Evolutionary conservation across 129 eudicot species (phyloP).

Genomic region (Rutidosis leptorrhynchoides): DNA sequence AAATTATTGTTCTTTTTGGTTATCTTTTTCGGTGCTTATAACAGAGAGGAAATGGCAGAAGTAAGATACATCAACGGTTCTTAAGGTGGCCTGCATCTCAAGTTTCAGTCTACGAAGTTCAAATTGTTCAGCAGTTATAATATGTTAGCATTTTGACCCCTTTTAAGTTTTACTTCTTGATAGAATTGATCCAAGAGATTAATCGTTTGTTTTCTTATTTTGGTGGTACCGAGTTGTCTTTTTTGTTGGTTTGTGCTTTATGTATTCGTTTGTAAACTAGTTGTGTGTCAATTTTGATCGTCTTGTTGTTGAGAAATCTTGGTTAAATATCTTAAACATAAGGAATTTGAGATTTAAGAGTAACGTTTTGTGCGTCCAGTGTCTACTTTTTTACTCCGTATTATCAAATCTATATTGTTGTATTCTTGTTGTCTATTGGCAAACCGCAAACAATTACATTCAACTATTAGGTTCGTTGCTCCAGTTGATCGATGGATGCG

Average conservation of each 20-base stretch:
- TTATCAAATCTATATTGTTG: no score
- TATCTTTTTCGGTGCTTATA: conserved; percentile 9
- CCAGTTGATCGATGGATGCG: no score
- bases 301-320: neutral
- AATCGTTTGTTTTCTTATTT: neutral
- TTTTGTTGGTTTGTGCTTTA: conserved; percentile 5
- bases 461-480: no score
- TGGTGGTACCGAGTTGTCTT: neutral
- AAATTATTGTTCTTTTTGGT: neutral
- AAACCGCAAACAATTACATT: no score
- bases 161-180: neutral
- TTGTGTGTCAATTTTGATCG: conserved; percentile 21
- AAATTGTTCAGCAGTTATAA: neutral
- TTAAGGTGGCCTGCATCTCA: neutral
- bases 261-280: conserved; percentile 18
- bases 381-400: no score
- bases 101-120: no score
- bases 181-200: neutral
- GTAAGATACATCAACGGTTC: neutral
- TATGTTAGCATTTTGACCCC: neutral
- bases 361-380: neutral
- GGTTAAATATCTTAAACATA: neutral
- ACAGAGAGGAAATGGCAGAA: conserved; percentile 73
- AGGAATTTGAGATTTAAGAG: conserved; percentile 1
- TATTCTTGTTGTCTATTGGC: no score